Conservation (phyloP, 371 early-diverging fungal genomes). For the Syncephalastrum sp. region DNA sequence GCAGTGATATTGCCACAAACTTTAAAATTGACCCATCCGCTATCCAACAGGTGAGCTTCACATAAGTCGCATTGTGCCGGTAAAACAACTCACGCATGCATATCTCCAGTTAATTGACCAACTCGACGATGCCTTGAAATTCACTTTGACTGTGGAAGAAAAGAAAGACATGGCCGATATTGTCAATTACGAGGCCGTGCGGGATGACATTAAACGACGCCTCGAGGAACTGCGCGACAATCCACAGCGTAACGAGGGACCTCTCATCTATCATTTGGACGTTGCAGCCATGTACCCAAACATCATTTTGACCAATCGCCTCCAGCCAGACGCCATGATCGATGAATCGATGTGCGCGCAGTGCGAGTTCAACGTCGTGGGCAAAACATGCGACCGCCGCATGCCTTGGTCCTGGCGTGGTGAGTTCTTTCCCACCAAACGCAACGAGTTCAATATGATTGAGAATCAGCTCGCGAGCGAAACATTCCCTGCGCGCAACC, state of each 20-base stretch:
- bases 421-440: constrained; percentile 93
- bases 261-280: constrained; percentile 99
- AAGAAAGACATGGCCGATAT: constrained; percentile 68
- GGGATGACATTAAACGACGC: constrained; percentile 33
- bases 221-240: constrained; percentile 70
- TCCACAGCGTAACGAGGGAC: constrained; percentile 77
- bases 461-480: constrained; percentile 83
- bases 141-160: constrained; percentile 86
- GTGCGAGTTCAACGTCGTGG: constrained; percentile 93
- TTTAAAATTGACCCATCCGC: constrained; percentile 83
- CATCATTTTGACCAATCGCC: constrained; percentile 98
- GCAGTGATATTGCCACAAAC: constrained; percentile 93
- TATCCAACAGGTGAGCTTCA: constrained; percentile 56
- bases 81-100: background rate
- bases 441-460: constrained; percentile 93
- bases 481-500: constrained; percentile 65
- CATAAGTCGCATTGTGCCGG: background rate
- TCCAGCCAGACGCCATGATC: constrained; percentile 98
- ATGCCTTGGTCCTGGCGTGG: constrained; percentile 99
- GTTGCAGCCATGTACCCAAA: constrained; percentile 99
- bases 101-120: constrained; percentile 76
- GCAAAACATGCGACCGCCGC: constrained; percentile 89
- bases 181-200: constrained; percentile 77
- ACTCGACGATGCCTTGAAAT: constrained; percentile 88
- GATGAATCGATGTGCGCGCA: constrained; percentile 90